Base-by-base conservation (phyloP, 768 basidiomycete species). In the Coprinopsis strossmayeri region DNA sequence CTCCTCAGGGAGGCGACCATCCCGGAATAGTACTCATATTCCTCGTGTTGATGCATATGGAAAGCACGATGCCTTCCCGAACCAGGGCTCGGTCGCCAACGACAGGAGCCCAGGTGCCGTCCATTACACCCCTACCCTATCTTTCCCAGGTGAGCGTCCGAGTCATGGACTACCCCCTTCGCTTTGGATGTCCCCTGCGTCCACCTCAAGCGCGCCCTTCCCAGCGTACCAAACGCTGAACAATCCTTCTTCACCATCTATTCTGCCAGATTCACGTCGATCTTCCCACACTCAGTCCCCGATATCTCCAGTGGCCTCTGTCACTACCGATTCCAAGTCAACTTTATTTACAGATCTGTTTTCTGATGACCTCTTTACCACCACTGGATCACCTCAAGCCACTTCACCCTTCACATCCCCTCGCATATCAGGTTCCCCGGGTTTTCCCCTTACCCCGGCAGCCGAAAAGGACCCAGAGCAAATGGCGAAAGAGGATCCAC, bases 401-500 rank as follows among this genome's bases (percentile, higher is more conserved):
- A 67, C 77, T 4, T 79, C 72, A 55, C 69, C 77, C 3, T 86
- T 79, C 59, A 75, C 82, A 5, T 86, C 86, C 32, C 84, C 84
- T 20, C 69, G 74, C 53, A 53, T 80, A 24, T 78, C 84, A 2
- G 84, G 86, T 21, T 50, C 49, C 2, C 49, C 49, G 17, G 40
- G 23, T 13, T 20, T 50, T 12, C 34, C 23, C 26, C 21, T 43
- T 18, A 86, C 84, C 12, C 87, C 87, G 3, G 68, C 70, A 4
- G 61, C 61, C 12, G 80, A 78, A 28, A 69, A 56, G 4, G 81
- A 87, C 60, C 80, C 82, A 7, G 84, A 79, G 59, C 70, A 71
- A 55, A 67, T 90, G 21, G 84, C 86, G 7, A 83, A 77, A 60
- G 86, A 92, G 45, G 94, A 96, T 62, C 94, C 93, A 5, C 73